Evolutionary conservation across 805 yeast genomes (phyloP).

Genomic region (Sungouiozyma intestinalis): DNA sequence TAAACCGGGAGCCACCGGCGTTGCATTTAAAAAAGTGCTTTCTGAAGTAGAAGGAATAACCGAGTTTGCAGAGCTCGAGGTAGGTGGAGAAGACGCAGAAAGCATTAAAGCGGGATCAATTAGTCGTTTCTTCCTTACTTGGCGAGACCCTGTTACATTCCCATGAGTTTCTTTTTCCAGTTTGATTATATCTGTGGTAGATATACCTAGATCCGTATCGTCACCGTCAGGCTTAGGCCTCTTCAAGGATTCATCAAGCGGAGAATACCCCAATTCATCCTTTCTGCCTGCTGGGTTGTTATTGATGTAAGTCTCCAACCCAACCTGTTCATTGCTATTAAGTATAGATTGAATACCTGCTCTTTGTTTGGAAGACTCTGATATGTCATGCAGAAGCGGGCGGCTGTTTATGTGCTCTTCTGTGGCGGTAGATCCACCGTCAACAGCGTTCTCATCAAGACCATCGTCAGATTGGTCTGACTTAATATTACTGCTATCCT

Average conservation of each 20-base stretch:
- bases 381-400: neutral
- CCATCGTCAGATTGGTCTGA: neutral
- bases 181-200: neutral
- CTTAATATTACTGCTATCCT: neutral
- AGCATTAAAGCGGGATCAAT: neutral
- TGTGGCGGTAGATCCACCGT: too few species aligned
- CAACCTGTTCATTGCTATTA: neutral
- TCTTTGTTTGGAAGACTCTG: neutral
- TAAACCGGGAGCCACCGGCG: neutral
- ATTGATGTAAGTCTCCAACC: neutral
- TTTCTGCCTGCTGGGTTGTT: neutral
- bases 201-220: neutral
- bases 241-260: neutral
- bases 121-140: neutral
- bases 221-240: neutral
- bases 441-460: neutral
- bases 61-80: neutral
- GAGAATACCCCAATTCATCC: neutral
- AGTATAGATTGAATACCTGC: neutral
- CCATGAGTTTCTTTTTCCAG: neutral
- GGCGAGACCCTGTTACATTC: neutral
- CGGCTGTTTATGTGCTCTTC: neutral
- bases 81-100: neutral
- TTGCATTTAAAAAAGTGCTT: neutral
- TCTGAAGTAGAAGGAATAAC: neutral